Evolutionary conservation across 441 rosid species (phyloP), one percentile per base, ranked within the genome.

Genomic region (Mallotus repandus): DNA sequence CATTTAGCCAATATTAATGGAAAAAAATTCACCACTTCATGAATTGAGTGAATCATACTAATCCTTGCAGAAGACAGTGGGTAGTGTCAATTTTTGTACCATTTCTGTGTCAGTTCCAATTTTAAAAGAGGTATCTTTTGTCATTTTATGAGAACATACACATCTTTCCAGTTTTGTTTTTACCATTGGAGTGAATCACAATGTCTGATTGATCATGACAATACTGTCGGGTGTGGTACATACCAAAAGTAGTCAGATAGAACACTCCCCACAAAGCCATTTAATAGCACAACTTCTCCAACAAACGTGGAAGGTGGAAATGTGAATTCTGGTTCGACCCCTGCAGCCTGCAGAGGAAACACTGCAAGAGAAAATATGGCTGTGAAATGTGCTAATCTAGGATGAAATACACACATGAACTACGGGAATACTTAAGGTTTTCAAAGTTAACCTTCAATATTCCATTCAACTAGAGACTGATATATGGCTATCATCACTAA

Each of bases 221-320:
- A 9, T 49, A 14, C 21, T 43, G 53, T n/a, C 14, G 18, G 61
- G 10, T 25, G 25, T 3, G 10, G 14, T 49, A 70, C 86, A 3
- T 83, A 86, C 93, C 92, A 86, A 57, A 88, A 82, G 79, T 89
- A 89, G 70, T 89, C 92, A 0, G 83, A 82, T 11, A 89, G 79
- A 71, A 89, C 86, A 46, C 88, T 86, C 25, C 90, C 91, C 15
- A 86, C 70, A 7, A 86, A 50, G 66, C 90, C 80, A 61, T 88
- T 89, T 41, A 88, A 66, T 45, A 89, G 63, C 72, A 89, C 83
- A 32, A 66, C 76, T 75, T 86, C 88, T 0, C 64, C 72, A 16
- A 78, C 38, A 12, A 83, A 84, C 35, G 69, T 64, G 14, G 94
- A 87, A 66, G 76, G 75, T 8, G 92, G 94, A 68, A 89, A 76